phyloP scores from a whole-genome alignment of 2,329 filamentous ascomycete genomes.

The Paecilomyces variotii region DNA sequence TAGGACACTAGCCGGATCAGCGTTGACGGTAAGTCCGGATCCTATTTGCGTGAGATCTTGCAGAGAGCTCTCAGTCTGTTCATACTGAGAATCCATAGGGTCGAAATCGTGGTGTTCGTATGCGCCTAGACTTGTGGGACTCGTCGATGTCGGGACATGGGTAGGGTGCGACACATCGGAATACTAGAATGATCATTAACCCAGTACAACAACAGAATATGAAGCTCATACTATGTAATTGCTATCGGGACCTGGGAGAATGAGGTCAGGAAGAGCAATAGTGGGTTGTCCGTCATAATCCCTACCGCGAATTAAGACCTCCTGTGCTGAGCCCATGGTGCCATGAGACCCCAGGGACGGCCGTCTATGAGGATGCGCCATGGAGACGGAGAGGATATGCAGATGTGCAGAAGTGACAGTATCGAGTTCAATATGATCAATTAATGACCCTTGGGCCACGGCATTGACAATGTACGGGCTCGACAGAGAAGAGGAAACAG shows the following conservation, averaged over 20 bases:
- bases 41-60: background rate
- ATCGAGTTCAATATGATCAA: background rate
- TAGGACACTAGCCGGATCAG: background rate
- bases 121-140: background rate
- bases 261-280: background rate
- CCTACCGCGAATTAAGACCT: background rate
- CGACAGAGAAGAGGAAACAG: background rate
- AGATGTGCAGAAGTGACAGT: background rate
- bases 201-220: background rate
- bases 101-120: background rate
- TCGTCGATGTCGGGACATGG: background rate
- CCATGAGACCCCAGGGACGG: background rate
- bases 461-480: background rate
- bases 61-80: background rate
- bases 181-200: background rate
- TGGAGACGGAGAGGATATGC: background rate
- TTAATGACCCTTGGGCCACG: background rate
- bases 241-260: background rate
- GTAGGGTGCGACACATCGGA: background rate
- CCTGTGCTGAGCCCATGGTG: background rate
- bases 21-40: background rate
- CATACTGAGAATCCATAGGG: background rate
- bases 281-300: background rate
- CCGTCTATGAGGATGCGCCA: background rate
- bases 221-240: background rate